These are phyloP conservation scores for Tephrocybe sp. DNA, from an alignment of 768 basidiomycete species.

Conservation along the genomic window DNA sequence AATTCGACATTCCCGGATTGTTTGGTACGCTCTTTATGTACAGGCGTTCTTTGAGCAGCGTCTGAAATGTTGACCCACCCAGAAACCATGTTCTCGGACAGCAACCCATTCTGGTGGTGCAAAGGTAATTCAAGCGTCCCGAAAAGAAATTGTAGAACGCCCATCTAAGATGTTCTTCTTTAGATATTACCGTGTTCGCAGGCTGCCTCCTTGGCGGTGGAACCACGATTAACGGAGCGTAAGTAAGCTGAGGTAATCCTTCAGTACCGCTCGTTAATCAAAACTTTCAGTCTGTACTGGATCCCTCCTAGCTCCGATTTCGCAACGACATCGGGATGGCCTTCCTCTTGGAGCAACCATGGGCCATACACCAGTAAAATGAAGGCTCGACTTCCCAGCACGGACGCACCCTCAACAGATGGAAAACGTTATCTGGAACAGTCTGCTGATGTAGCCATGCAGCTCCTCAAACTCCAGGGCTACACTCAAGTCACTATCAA, in stretches of 20 bases:
- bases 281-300: conserved; percentile 47
- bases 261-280: not conserved
- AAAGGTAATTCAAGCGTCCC: conserved; percentile 37
- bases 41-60: not conserved
- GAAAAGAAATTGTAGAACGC: too few species aligned
- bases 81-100: conserved; percentile 64
- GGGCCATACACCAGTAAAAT: conserved; percentile 49
- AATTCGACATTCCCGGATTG: conserved; percentile 64
- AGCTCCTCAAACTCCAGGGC: conserved; percentile 48
- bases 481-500: conserved; percentile 58
- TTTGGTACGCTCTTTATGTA: conserved; percentile 34
- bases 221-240: conserved; percentile 65
- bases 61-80: not conserved
- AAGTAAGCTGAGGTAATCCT: conserved; percentile 19
- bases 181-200: conserved; percentile 61
- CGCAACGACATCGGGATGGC: conserved; percentile 50
- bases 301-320: conserved; percentile 53
- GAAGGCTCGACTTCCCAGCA: conserved; percentile 51
- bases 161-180: not conserved
- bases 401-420: conserved; percentile 60
- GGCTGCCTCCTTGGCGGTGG: conserved; percentile 67
- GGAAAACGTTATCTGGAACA: conserved; percentile 59
- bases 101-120: conserved; percentile 64
- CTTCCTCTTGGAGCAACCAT: conserved; percentile 53
- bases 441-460: conserved; percentile 39